Base-by-base conservation (phyloP, 2,329 filamentous ascomycete species). In the Neocucurbitaria cava region DNA sequence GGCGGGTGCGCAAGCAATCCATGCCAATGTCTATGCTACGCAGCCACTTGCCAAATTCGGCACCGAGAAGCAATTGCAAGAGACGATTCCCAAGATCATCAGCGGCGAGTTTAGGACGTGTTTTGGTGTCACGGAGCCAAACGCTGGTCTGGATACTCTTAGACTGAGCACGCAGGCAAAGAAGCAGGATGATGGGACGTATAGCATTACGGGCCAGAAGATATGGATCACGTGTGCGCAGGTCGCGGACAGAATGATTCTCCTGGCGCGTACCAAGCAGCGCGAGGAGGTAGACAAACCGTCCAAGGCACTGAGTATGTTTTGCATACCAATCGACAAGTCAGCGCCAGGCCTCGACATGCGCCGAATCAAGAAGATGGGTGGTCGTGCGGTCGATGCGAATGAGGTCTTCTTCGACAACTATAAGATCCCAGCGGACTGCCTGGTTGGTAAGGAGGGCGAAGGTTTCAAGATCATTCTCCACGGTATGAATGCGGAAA, bases 401-500 rank as follows among this genome's bases (percentile, higher is more conserved):
- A 95, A 95, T 65, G 89, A 94, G 69, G 88, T 95, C 2, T 95
- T 94, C 75, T 94, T 95, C 70, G 89, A 94, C 73, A 85, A 87
- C 61, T 95, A 92, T 71, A 72, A 76, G 8, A 85, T 94, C 10
- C 85, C 88, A 0, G 81, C 81, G 0, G 79, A 85, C 39, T 79
- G 85, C 0, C 77, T 93, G 0, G 85, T 95, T 42, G 91, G 91
- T 0, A 70, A 84, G 33, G 89, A 94, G 71, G 86, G 87, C 5
- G 82, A 90, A 55, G 91, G 91, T 0, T 95, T 95, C 81, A 88
- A 87, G 67, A 88, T 91, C 13, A 23, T 65, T 31, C 66, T 80
- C 6, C 78, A 80, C 55, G 78, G 78, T 20, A 79, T 80, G 78
- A 80, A 80, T 43, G 77, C 78, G 0, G 78, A 80, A 54, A 72